Evolutionary conservation across 306 rosid species (phyloP).

Genomic region (Arachis hypogaea): DNA sequence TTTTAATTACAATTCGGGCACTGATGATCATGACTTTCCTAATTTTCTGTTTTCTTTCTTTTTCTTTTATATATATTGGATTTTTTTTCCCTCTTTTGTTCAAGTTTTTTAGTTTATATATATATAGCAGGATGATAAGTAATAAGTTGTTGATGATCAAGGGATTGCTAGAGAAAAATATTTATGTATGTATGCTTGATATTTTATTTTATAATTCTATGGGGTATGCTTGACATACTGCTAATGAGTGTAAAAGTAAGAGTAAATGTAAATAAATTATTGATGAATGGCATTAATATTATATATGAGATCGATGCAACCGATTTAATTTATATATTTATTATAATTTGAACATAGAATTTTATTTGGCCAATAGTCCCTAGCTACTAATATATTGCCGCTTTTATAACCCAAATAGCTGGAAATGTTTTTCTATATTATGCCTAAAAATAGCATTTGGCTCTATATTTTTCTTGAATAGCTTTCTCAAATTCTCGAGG

Average conservation of each 20-base stretch:
- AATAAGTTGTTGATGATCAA: constrained; percentile 51
- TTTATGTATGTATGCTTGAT: constrained; percentile 47
- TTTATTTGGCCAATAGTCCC: neutral
- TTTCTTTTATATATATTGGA: neutral
- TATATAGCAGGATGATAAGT: constrained; percentile 27
- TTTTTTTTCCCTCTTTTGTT: constrained; percentile 5
- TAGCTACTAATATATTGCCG: neutral
- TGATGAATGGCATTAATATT: constrained; percentile 46
- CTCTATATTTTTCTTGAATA: constrained; percentile 3
- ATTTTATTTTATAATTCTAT: constrained; percentile 21
- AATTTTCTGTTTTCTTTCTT: neutral
- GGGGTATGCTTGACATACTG: constrained; percentile 47
- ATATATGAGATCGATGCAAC: constrained; percentile 30
- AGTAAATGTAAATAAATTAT: constrained; percentile 58
- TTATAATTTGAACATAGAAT: neutral
- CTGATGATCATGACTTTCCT: neutral
- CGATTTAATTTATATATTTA: neutral
- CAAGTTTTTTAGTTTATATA: constrained; percentile 27
- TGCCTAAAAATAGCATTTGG: neutral
- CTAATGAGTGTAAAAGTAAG: constrained; percentile 62
- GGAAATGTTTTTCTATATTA: neutral
- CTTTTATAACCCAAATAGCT: neutral
- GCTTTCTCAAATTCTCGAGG: neutral
- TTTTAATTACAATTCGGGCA: constrained; percentile 36
- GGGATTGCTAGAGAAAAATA: constrained; percentile 41